Evolutionary conservation across 495 filamentous ascomycete genomes (phyloP).

Genomic region (Terfezia claveryi): DNA sequence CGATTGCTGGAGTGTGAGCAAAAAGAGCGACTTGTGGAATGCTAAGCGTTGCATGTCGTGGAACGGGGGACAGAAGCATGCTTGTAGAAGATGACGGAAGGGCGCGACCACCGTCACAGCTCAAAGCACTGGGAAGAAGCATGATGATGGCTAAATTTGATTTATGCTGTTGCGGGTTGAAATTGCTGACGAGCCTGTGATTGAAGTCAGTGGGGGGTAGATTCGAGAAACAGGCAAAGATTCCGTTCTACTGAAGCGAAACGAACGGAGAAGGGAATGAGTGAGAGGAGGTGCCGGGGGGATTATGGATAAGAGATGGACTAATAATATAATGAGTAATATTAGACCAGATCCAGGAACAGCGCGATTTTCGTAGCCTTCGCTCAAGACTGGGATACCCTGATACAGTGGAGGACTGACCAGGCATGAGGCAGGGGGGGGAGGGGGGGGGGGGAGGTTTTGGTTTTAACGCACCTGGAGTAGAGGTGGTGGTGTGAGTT

Average conservation of each 20-base stretch:
- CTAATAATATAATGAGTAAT: background rate
- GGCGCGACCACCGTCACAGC: constrained; percentile 13
- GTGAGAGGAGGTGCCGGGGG: background rate
- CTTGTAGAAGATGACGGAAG: constrained; percentile 1
- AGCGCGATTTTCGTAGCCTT: background rate
- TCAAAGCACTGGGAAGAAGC: constrained; percentile 19
- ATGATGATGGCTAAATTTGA: constrained; percentile 2
- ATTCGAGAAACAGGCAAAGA: background rate
- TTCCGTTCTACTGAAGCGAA: background rate
- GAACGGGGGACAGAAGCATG: constrained; percentile 4
- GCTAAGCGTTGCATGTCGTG: constrained; percentile 10
- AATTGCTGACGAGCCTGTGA: background rate
- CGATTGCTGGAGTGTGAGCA: constrained; percentile 11
- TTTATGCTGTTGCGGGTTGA: background rate
- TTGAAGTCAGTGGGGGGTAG: background rate
- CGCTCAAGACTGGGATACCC: background rate
- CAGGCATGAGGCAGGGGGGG: background rate
- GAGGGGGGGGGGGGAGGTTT: background rate
- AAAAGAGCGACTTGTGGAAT: constrained; percentile 9
- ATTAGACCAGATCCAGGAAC: background rate
- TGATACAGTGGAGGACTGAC: background rate
- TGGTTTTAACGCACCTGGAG: background rate
- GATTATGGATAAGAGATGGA: background rate
- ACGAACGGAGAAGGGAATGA: background rate
- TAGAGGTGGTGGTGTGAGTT: background rate